Conservation (phyloP, 1,139 yeast species). For the Candida pseudocylindracea region DNA sequence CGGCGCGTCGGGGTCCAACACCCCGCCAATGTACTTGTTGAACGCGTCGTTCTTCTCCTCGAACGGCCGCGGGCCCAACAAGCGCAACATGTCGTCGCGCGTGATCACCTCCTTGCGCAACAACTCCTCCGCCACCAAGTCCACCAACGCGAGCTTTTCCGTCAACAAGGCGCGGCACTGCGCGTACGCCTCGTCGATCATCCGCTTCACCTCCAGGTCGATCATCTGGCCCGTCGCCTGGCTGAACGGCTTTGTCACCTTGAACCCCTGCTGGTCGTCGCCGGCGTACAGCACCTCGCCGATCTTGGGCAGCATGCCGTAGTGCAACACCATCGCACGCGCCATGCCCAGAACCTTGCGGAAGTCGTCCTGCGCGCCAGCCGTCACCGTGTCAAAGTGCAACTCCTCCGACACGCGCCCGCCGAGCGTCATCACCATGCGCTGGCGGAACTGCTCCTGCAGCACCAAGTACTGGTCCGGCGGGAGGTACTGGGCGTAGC, state of each 20-base stretch:
- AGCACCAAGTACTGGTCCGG: constrained; percentile 75
- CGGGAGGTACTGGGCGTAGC: constrained; percentile 96
- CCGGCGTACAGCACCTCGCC: constrained; percentile 54
- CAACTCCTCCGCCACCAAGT: constrained; percentile 68
- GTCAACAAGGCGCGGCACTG: constrained; percentile 44
- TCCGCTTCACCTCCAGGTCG: constrained; percentile 66
- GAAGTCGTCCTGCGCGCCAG: constrained; percentile 93
- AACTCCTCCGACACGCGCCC: constrained; percentile 93
- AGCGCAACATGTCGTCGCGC: constrained; percentile 73
- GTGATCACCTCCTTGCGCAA: constrained; percentile 69
- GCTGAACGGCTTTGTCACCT: constrained; percentile 74
- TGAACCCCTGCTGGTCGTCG: constrained; percentile 29
- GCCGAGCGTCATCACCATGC: constrained; percentile 94
- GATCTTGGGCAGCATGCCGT: constrained; percentile 76
- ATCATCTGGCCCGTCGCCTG: constrained; percentile 65
- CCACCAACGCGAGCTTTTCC: constrained; percentile 58
- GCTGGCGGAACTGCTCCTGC: constrained; percentile 56
- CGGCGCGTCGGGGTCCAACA: no score
- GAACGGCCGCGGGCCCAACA: constrained; percentile 79
- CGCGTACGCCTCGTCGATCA: constrained; percentile 57
- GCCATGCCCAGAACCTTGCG: constrained; percentile 94
- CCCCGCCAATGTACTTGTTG: constrained; percentile 47
- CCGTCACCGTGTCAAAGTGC: constrained; percentile 72
- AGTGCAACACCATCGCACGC: constrained; percentile 71
- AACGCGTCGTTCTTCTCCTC: constrained; percentile 83